Evolutionary conservation across 768 basidiomycete genomes (phyloP), one percentile per base, ranked within the genome.

Genomic region (Lactarius trivialis): DNA sequence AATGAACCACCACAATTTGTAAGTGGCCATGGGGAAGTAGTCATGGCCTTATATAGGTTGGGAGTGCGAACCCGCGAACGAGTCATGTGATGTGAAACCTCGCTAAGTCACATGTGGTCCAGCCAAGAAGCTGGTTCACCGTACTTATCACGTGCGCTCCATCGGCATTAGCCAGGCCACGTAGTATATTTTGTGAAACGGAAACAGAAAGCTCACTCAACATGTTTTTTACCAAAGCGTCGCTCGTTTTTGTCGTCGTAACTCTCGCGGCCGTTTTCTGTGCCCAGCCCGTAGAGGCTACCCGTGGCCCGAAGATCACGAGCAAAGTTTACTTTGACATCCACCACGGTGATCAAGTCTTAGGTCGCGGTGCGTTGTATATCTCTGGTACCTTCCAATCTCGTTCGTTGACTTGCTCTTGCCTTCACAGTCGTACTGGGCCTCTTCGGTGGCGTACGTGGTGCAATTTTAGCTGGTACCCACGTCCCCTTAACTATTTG

Each of bases 321-420:
- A 78, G 90, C 82, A 93, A 89, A 76, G 88, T 97, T 68, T 97
- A 85, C 80, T 97, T 98, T 71, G 94, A 97, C 74, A 86, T 98
- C 61, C 86, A 88, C 69, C 95, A 97, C 75, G 96, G 96, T 32
- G 93, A 89, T 74, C 79, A 89, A 74, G 80, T 85, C 55, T 56
- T 98, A 49, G 96, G 96, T 58, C 82, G 95, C 65, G 78, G 93
- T 92, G 73, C 67, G 79, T 76, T 14, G 49, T 19, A 21, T 65
- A 39, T 15, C 30, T 60, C 45, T 64, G 2, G 21, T 43, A 48
- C 55, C 17, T 37, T 7, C 37, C 24, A 41, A 36, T 7, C 15
- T 9, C 9, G 3, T 12, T 41, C 24, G 41, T 58, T 54, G 50
- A 49, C 55, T 37, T 67, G 58, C 12, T 19, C 65, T 72, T 21